These are phyloP conservation scores for Phytophthora syringae DNA, from an alignment of 352 stramenopile genomes.

Conservation along the genomic window DNA sequence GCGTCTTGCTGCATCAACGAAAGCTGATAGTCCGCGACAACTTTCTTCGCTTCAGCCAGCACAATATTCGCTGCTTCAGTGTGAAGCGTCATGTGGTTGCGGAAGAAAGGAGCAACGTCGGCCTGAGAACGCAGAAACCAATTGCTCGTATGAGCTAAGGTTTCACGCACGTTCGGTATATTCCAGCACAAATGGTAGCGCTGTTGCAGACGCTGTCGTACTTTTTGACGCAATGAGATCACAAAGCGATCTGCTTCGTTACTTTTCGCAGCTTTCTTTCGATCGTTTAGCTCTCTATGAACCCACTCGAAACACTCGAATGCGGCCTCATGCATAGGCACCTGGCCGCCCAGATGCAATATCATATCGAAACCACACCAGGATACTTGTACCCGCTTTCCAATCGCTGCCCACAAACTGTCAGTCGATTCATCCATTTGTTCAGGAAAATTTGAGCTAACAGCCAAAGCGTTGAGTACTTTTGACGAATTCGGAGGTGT, in stretches of 20 bases:
- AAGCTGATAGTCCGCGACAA: conserved; percentile 66
- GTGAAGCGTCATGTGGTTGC: conserved; percentile 38
- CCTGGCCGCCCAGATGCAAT: conserved; percentile 76
- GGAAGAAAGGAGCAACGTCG: conserved; percentile 68
- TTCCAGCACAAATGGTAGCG: conserved; percentile 75
- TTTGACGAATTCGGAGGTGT: conserved; percentile 39
- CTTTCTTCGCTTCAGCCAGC: conserved; percentile 52
- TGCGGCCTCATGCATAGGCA: conserved; percentile 72
- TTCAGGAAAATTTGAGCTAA: conserved; percentile 77
- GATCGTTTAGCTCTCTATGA: conserved; percentile 35
- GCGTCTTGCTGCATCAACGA: conserved; percentile 39
- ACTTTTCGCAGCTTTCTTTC: background rate
- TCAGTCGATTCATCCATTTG: conserved; percentile 61
- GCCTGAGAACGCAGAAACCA: conserved; percentile 67
- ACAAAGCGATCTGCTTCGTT: conserved; percentile 11
- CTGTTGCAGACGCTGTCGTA: conserved; percentile 74
- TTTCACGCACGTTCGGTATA: conserved; percentile 63
- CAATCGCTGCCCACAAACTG: conserved; percentile 65
- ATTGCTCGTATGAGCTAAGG: conserved; percentile 67
- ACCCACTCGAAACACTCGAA: conserved; percentile 71
- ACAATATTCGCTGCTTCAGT: conserved; percentile 46
- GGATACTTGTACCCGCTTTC: conserved; percentile 51
- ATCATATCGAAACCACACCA: conserved; percentile 81
- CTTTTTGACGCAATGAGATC: conserved; percentile 33
- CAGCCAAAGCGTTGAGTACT: conserved; percentile 55